These are phyloP conservation scores for Penicillium glabrum DNA, from an alignment of 2,329 filamentous ascomycete species.

Conservation along the genomic window DNA sequence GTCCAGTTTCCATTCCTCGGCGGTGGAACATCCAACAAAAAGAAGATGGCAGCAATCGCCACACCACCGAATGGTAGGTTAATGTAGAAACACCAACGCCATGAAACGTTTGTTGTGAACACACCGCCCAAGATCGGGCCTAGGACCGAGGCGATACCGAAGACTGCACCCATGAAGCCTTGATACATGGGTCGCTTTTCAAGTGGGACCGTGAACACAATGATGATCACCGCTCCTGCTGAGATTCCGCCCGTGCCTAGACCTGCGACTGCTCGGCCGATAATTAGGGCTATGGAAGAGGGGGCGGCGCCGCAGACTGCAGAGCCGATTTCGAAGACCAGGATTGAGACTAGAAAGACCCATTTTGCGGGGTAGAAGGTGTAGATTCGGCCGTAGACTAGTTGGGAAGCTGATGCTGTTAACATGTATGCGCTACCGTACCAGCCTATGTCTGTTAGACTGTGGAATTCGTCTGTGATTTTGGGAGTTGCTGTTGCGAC, in stretches of 20 bases:
- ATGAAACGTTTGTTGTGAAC: slow-evolving; percentile 47
- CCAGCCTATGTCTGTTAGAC: slow-evolving; percentile 45
- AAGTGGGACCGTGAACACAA: slow-evolving; percentile 33
- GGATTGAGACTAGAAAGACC: slow-evolving; percentile 31
- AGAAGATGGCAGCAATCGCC: slow-evolving; percentile 23
- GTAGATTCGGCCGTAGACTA: slow-evolving; percentile 38
- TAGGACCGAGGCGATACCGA: slow-evolving; percentile 33
- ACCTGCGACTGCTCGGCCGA: slow-evolving; percentile 37
- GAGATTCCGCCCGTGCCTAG: slow-evolving; percentile 31
- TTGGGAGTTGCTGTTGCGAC: slow-evolving; percentile 41
- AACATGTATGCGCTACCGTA: slow-evolving; percentile 42
- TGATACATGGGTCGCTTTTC: slow-evolving; percentile 32
- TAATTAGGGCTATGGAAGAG: slow-evolving; percentile 30
- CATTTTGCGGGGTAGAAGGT: slow-evolving; percentile 37
- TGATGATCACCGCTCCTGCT: slow-evolving; percentile 30
- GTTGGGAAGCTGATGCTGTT: slow-evolving; percentile 36
- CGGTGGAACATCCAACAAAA: slow-evolving; percentile 13
- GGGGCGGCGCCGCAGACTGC: slow-evolving; percentile 33
- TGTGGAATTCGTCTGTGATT: slow-evolving; percentile 45
- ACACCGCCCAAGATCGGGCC: slow-evolving; percentile 44
- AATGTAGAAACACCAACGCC: slow-evolving; percentile 47
- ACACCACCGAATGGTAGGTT: slow-evolving; percentile 27
- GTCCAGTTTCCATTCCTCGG: neutral
- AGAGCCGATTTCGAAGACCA: slow-evolving; percentile 40
- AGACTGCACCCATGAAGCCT: slow-evolving; percentile 35